phyloP scores from a whole-genome alignment of 345 rosid species.

The Eucalyptus curtisii region DNA sequence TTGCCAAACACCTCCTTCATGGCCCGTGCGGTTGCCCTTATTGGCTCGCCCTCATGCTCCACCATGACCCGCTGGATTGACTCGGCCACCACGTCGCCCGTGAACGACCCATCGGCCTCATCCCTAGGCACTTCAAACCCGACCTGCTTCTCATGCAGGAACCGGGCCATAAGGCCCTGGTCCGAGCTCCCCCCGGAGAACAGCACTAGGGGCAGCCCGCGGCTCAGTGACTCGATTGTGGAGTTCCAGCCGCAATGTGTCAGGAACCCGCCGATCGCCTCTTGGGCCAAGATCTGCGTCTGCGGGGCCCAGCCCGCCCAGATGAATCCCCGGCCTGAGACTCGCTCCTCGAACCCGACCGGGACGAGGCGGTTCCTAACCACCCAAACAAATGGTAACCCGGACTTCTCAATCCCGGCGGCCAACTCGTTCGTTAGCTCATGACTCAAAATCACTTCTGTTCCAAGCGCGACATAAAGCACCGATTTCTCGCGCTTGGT shows the following conservation, averaged over 20 bases:
- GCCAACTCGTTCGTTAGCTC: conserved; percentile 7
- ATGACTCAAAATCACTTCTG: neutral
- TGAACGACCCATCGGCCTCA: conserved; percentile 1
- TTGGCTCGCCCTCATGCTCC: neutral
- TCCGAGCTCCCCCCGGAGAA: neutral
- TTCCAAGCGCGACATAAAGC: conserved; percentile 7
- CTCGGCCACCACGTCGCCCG: neutral
- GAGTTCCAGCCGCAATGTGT: conserved; percentile 11
- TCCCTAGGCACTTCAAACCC: conserved; percentile 6
- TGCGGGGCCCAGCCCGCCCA: conserved; percentile 8
- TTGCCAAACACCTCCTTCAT: neutral
- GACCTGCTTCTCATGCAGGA: neutral
- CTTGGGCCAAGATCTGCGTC: neutral
- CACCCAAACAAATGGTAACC: conserved; percentile 8
- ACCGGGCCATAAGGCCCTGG: conserved; percentile 1
- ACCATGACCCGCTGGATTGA: neutral
- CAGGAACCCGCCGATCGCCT: conserved; percentile 11
- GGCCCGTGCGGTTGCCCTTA: neutral
- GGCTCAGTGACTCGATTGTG: conserved; percentile 1
- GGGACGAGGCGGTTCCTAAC: neutral
- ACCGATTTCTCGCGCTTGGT: neutral
- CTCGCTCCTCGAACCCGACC: neutral
- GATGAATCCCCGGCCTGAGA: neutral
- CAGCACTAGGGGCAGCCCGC: neutral
- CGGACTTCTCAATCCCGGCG: neutral